Conservation (phyloP, 306 rosid genomes). For the Senna siamea region DNA sequence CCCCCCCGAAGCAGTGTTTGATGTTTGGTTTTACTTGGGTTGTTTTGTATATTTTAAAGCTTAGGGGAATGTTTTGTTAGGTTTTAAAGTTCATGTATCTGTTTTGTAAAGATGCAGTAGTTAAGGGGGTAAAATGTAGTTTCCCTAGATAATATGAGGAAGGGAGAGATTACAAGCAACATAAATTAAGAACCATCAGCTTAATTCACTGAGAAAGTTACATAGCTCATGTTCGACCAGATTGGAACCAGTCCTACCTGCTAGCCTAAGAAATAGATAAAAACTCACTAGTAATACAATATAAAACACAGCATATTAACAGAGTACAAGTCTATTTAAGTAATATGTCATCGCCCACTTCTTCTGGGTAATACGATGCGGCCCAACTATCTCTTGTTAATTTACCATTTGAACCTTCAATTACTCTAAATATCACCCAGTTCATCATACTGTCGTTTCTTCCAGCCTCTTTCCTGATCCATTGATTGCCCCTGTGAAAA, state of each 20-base stretch:
- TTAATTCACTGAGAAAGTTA: constrained; percentile 37
- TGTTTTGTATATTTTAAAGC: too few relatives aligned
- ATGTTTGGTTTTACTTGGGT: too few relatives aligned
- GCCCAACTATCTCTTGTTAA: constrained; percentile 34
- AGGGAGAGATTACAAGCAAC: neutral
- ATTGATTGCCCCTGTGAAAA: constrained; percentile 52
- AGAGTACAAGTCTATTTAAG: constrained; percentile 12
- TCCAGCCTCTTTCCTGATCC: constrained; percentile 55
- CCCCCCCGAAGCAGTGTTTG: too few relatives aligned
- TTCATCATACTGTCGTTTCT: constrained; percentile 46
- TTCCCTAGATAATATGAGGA: neutral
- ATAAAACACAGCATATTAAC: constrained; percentile 34
- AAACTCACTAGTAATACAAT: constrained; percentile 23
- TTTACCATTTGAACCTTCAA: constrained; percentile 40
- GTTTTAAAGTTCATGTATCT: too few relatives aligned
- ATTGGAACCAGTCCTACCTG: constrained; percentile 33
- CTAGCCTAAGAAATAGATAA: constrained; percentile 29
- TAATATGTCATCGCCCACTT: constrained; percentile 34
- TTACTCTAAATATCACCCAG: constrained; percentile 40
- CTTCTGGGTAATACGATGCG: constrained; percentile 31
- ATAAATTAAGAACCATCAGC: constrained; percentile 27
- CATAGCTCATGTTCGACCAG: constrained; percentile 34
- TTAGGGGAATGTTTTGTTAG: too few relatives aligned
- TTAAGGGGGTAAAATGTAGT: too few relatives aligned
- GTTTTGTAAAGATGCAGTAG: too few relatives aligned